Base-by-base conservation (phyloP, 2,329 filamentous ascomycete species). In the Hawksworthiomyces lignivorus region DNA sequence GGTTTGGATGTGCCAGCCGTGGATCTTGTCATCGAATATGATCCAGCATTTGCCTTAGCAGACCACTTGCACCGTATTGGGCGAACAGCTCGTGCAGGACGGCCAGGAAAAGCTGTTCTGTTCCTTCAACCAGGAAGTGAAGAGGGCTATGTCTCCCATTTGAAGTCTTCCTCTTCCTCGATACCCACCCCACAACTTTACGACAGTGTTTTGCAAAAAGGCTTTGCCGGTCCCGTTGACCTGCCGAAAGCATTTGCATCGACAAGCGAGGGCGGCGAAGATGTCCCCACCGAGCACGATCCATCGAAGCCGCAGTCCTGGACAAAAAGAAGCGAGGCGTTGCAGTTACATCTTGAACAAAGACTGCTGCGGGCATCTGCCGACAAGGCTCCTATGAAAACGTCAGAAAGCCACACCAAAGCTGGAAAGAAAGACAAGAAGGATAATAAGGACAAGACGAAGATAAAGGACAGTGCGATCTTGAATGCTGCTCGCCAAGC, bases 1-100 rank as follows among this genome's bases (percentile, higher is more conserved):
- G 92, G 92, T 67, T 80, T 98, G 31, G 92, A 98, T 69, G 77
- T 98, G 14, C 90, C 90, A 1, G 90, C 92, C 38, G 87, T 98
- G 39, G 92, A 98, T 59, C 73, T 96, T 17, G 88, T 98, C 37
- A 77, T 98, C 43, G 92, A 98, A 61, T 97, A 95, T 58, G 92
- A 98, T 57, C 89, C 92, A 0, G 87, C 92, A 3, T 97, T 97
- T 63, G 87, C 84, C 57, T 81, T 87, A 19, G 85, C 89, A 47
- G 92, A 98, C 60, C 92, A 98, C 60, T 75, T 96, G 7, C 92
- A 98, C 65, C 83, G 92, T 43, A 87, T 97, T 42, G 92, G 92
- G 41, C 84, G 92, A 60, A 98, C 92, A 10, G 92, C 92, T 4
- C 86, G 92, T 70, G 87, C 94, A 1, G 92, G 92, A 14, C 83